phyloP scores from a whole-genome alignment of 176 grass and related monocot genomes.

The Raddia distichophylla region DNA sequence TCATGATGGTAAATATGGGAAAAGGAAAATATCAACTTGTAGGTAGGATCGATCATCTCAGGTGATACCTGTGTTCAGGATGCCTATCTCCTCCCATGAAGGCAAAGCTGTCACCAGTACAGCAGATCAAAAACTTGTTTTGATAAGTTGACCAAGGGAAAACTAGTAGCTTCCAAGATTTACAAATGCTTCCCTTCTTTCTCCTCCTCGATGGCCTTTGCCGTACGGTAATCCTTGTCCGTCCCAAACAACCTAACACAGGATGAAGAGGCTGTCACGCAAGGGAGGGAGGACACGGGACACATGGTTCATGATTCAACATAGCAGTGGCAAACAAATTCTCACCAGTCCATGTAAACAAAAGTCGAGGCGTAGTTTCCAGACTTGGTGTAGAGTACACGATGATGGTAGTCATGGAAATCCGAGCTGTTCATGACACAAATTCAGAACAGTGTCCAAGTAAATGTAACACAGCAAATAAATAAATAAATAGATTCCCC shows the following conservation, averaged over 20 bases:
- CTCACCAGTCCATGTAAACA: conserved; percentile 94
- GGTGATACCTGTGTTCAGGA: conserved; percentile 11
- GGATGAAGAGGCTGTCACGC: neutral
- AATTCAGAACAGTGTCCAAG: neutral
- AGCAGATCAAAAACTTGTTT: conserved; percentile 39
- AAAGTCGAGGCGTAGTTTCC: conserved; percentile 92
- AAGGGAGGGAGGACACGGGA: neutral
- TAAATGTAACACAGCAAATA: neutral
- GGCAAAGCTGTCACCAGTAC: conserved; percentile 33
- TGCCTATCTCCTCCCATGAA: conserved; percentile 18
- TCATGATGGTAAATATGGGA: conserved; percentile 39
- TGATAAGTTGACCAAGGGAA: conserved; percentile 28
- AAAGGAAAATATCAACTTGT: conserved; percentile 26
- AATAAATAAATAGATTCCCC: neutral
- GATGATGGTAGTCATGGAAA: conserved; percentile 91
- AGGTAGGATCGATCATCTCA: conserved; percentile 12
- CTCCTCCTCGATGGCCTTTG: conserved; percentile 63
- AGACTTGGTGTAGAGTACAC: conserved; percentile 90
- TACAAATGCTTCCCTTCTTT: conserved; percentile 54
- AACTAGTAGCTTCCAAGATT: conserved; percentile 33
- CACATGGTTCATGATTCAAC: neutral
- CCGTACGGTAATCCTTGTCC: conserved; percentile 74
- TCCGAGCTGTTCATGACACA: conserved; percentile 53
- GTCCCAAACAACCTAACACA: conserved; percentile 79
- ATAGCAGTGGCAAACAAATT: conserved; percentile 1